phyloP scores from a whole-genome alignment of 2,329 filamentous ascomycete genomes.

The Penicillium aurantiogriseum region DNA sequence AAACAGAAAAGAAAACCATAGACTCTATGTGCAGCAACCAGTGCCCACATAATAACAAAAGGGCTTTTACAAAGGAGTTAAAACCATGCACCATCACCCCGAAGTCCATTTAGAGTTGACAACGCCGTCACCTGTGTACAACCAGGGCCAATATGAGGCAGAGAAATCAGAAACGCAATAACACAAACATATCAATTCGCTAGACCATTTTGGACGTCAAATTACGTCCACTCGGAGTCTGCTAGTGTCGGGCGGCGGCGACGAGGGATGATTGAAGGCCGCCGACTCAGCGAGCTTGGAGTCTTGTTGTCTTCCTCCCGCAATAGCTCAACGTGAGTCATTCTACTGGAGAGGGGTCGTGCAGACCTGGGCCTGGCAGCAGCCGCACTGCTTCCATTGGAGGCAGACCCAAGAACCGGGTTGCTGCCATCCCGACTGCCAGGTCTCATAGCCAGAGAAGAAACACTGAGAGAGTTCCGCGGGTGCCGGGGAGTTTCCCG shows the following conservation, averaged over 20 bases:
- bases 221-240: conserved; percentile 40
- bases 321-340: conserved; percentile 38
- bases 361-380: conserved; percentile 36
- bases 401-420: conserved; percentile 28
- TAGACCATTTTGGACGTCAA: not conserved
- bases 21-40: conserved; percentile 23
- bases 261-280: conserved; percentile 38
- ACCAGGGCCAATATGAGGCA: conserved; percentile 1
- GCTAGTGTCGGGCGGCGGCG: conserved; percentile 38
- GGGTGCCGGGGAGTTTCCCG: conserved; percentile 42
- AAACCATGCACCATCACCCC: conserved; percentile 11
- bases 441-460: conserved; percentile 39
- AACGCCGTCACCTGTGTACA: conserved; percentile 12
- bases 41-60: conserved; percentile 19
- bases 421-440: conserved; percentile 43
- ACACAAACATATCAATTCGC: not conserved
- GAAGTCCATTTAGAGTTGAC: conserved; percentile 3
- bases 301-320: conserved; percentile 39
- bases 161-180: conserved; percentile 4
- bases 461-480: conserved; percentile 39
- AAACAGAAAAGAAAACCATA: conserved; percentile 4
- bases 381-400: conserved; percentile 33
- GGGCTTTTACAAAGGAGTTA: conserved; percentile 11
- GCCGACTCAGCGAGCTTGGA: conserved; percentile 33
- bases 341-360: conserved; percentile 38